phyloP scores from a whole-genome alignment of 371 early-diverging fungal genomes.

The Mortierella sp. region DNA sequence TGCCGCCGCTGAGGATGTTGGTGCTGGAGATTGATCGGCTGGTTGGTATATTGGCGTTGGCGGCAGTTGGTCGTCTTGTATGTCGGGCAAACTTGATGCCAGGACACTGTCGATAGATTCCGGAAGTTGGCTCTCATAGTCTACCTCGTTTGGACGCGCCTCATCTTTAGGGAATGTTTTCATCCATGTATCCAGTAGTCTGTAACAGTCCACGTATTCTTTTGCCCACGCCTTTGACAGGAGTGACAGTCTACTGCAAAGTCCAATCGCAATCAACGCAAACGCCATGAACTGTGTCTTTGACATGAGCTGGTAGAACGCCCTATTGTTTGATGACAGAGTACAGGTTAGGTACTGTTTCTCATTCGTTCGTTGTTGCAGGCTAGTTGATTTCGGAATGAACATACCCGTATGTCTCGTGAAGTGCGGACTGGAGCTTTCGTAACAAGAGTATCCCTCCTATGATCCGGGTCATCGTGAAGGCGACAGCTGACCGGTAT shows the following conservation, averaged over 20 bases:
- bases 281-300: conserved; percentile 60
- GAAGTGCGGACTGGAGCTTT: conserved; percentile 30
- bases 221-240: conserved; percentile 44
- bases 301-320: conserved; percentile 53
- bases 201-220: conserved; percentile 42
- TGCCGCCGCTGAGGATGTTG: not conserved
- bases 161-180: conserved; percentile 35
- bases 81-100: not conserved
- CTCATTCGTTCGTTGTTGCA: not conserved
- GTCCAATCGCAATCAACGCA: conserved; percentile 49
- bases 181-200: conserved; percentile 35
- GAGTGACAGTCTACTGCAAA: conserved; percentile 50
- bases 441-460: conserved; percentile 27
- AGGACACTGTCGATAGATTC: conserved; percentile 26
- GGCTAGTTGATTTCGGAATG: not conserved
- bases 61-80: not conserved
- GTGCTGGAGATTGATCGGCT: not conserved
- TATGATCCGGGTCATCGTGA: conserved; percentile 42
- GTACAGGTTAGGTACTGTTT: not conserved
- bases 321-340: conserved; percentile 18
- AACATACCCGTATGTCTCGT: conserved; percentile 48
- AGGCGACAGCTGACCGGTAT: conserved; percentile 43
- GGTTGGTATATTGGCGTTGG: not conserved
- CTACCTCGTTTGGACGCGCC: not conserved
- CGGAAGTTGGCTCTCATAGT: conserved; percentile 48